Base-by-base conservation (phyloP, 2,329 filamentous ascomycete species). In the Fusarium sp. region DNA sequence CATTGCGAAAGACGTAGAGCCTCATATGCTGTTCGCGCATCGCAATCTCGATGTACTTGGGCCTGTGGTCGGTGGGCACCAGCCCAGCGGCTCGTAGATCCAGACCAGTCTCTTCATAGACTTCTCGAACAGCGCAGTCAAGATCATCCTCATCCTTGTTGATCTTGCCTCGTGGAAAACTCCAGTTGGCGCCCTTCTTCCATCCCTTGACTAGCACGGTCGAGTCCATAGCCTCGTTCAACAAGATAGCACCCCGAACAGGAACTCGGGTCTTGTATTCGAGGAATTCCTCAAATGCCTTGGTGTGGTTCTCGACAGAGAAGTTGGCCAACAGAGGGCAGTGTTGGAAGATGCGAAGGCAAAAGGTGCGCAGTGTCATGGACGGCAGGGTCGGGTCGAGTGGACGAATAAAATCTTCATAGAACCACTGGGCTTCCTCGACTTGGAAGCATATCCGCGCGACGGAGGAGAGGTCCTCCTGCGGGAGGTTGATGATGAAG, bases 401-500 rank as follows among this genome's bases (percentile, higher is more conserved):
- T 38, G 95, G 94, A 51, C 96, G 92, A 79, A 99, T 93, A 78
- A 99, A 99, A 81, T 99, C 96, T 84, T 99, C 96, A 87, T 99
- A 99, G 82, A 97, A 99, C 96, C 96, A 99, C 89, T 99, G 96
- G 75, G 96, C 96, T 82, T 99, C 96, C 81, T 99, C 96, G 74
- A 99, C 92, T 82, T 98, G 94, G 80, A 99, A 99, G 82, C 95
- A 98, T 81, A 99, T 96, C 77, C 96, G 91, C 78, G 93, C 93
- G 62, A 97, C 92, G 2, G 92, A 93, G 71, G 90, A 89, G 50
- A 98, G 87, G 80, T 99, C 96, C 80, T 96, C 93, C 70, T 92
- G 87, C 49, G 96, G 96, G 67, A 98, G 88, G 82, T 99, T 98
- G 81, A 98, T 93, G 78, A 99, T 95, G 82, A 99, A 99, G 78